Evolutionary conservation across 148 eudicot species (phyloP).

Genomic region (Euryodendron excelsum): DNA sequence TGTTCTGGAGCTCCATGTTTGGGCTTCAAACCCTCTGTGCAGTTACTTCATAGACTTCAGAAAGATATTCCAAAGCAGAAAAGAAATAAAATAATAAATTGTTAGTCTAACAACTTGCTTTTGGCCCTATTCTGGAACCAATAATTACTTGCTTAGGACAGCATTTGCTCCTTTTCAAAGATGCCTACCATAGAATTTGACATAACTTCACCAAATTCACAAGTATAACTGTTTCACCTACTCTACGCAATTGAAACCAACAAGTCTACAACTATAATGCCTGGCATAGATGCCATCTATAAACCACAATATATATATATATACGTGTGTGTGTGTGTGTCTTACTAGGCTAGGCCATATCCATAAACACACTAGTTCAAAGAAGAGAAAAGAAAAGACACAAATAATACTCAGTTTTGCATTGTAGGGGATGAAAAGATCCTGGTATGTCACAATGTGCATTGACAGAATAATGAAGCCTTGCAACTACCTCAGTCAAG

Average conservation of each 20-base stretch:
- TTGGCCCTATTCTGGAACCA: conserved; percentile 12
- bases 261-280: too few relatives aligned
- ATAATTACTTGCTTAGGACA: conserved; percentile 8
- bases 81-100: background rate
- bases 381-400: background rate
- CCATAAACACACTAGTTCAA: background rate
- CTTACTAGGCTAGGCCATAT: background rate
- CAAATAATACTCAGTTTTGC: background rate
- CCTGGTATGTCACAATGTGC: background rate
- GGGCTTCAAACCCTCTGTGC: background rate
- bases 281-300: too few relatives aligned
- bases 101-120: conserved; percentile 10
- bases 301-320: background rate
- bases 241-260: too few relatives aligned
- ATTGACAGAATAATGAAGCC: background rate
- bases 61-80: background rate
- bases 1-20: background rate
- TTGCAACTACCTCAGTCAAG: background rate
- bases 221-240: conserved; percentile 23
- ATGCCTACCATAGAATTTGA: background rate
- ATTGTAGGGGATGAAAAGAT: background rate
- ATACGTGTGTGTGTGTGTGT: too few relatives aligned
- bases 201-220: conserved; percentile 14
- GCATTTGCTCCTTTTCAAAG: conserved; percentile 4
- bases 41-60: background rate